phyloP scores from a whole-genome alignment of 257 asterid species.

The Linderniella brevidens region DNA sequence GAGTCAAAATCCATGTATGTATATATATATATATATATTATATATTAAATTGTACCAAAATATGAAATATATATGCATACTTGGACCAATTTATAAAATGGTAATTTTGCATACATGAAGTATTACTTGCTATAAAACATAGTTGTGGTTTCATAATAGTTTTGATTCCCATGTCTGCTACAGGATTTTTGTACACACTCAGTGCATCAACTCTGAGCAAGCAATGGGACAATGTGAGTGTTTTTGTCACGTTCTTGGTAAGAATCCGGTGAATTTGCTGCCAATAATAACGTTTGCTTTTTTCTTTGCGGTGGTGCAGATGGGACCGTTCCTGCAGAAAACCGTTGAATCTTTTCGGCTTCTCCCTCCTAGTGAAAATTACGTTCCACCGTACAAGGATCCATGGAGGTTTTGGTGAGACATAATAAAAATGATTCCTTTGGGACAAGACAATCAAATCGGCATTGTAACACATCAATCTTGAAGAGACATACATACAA shows the following conservation, averaged over 20 bases:
- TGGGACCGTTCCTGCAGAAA: slow-evolving; percentile 66
- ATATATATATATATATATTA: too few relatives aligned
- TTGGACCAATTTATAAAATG: too few relatives aligned
- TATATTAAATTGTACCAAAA: too few relatives aligned
- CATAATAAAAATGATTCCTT: too few relatives aligned
- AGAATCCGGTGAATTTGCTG: background rate
- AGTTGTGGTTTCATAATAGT: too few relatives aligned
- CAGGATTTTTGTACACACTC: slow-evolving; percentile 84
- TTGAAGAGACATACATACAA: slow-evolving; percentile 14
- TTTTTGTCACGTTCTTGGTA: too few relatives aligned
- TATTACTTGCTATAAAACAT: too few relatives aligned
- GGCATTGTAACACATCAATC: too few relatives aligned
- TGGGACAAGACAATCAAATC: too few relatives aligned
- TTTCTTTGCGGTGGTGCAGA: slow-evolving; percentile 26
- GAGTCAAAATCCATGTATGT: too few relatives aligned
- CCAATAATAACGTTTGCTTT: background rate
- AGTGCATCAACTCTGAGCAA: slow-evolving; percentile 81
- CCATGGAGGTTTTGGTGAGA: slow-evolving; percentile 96
- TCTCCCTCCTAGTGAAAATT: slow-evolving; percentile 69
- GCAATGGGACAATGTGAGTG: slow-evolving; percentile 70
- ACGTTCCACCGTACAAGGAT: slow-evolving; percentile 90
- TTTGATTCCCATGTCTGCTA: slow-evolving; percentile 4
- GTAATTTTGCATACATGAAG: too few relatives aligned
- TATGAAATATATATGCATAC: too few relatives aligned
- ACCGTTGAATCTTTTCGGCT: slow-evolving; percentile 71